A percentile compares a stretch with the other conserved stretches of the same genome.
These are phyloP conservation scores for Isabelozyma gotoi DNA, from an alignment of 805 yeast genomes.

Conservation along the genomic window DNA sequence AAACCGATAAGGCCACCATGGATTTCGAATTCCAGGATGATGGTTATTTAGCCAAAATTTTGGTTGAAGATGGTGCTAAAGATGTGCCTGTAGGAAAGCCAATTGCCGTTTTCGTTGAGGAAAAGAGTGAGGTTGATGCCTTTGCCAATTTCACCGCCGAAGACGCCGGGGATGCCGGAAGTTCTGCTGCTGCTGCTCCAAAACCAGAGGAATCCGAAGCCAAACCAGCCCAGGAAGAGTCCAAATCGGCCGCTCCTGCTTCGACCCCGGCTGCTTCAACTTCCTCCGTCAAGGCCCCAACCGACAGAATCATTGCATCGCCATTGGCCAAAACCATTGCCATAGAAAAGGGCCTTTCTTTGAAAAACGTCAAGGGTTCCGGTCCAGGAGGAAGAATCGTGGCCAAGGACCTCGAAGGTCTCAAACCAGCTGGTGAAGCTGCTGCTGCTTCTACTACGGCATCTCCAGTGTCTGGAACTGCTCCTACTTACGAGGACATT, in stretches of 20 bases:
- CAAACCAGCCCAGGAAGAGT: slow-evolving; percentile 23
- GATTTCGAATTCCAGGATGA: slow-evolving; percentile 98
- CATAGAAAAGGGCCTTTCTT: slow-evolving; percentile 83
- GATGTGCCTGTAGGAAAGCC: slow-evolving; percentile 95
- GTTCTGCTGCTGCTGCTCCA: slow-evolving; percentile 41
- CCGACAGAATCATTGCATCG: slow-evolving; percentile 84
- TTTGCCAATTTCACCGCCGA: slow-evolving; percentile 81
- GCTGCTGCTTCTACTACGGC: slow-evolving; percentile 46
- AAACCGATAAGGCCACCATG: slow-evolving; percentile 97
- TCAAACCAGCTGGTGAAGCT: slow-evolving; percentile 47
- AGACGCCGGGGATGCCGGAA: slow-evolving; percentile 63
- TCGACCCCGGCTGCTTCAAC: slow-evolving; percentile 29
- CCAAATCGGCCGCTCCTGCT: slow-evolving; percentile 26
- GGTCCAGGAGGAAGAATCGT: slow-evolving; percentile 96
- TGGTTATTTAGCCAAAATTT: slow-evolving; percentile 84
- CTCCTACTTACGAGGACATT: slow-evolving; percentile 70
- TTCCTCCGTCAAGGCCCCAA: slow-evolving; percentile 38
- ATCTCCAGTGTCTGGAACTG: slow-evolving; percentile 46
- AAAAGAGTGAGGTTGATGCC: slow-evolving; percentile 78
- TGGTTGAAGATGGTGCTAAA: slow-evolving; percentile 80
- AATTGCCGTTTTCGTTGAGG: slow-evolving; percentile 94
- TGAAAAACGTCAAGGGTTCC: slow-evolving; percentile 82
- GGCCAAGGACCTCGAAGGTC: slow-evolving; percentile 83
- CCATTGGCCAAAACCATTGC: slow-evolving; percentile 95
- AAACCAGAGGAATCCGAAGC: slow-evolving; percentile 18